Conservation (phyloP, 805 yeast species). For the Wickerhamiella cacticola region DNA sequence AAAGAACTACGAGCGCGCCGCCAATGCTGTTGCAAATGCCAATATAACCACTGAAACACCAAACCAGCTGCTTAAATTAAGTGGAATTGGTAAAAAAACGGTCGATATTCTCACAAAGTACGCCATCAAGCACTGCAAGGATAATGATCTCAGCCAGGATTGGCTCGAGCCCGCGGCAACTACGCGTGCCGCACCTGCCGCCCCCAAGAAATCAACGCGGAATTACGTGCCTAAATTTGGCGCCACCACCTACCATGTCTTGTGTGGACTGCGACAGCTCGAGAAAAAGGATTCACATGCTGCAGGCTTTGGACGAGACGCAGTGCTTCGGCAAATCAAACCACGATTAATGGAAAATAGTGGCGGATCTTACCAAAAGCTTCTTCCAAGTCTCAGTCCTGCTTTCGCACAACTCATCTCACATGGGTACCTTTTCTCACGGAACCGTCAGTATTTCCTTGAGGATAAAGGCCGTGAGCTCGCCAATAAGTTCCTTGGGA, state of each 20-base stretch:
- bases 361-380: constrained; percentile 11
- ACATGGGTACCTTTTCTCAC: constrained; percentile 45
- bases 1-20: constrained; percentile 9
- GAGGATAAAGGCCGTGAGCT: constrained; percentile 58
- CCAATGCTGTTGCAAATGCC: constrained; percentile 25
- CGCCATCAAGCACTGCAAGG: constrained; percentile 44
- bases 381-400: constrained; percentile 17
- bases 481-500: constrained; percentile 44
- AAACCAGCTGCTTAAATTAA: constrained; percentile 37
- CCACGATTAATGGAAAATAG: constrained; percentile 18
- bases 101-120: constrained; percentile 39
- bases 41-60: constrained; percentile 33
- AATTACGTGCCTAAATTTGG: constrained; percentile 23
- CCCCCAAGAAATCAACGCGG: constrained; percentile 9
- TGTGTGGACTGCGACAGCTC: constrained; percentile 17
- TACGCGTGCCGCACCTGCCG: background rate
- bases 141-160: constrained; percentile 32
- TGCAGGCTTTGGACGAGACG: constrained; percentile 53
- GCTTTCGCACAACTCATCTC: constrained; percentile 46
- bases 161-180: constrained; percentile 1
- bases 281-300: constrained; percentile 23
- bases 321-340: constrained; percentile 33
- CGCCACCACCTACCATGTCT: constrained; percentile 19
- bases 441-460: constrained; percentile 36
- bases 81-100: constrained; percentile 62